Base-by-base conservation (phyloP, 495 filamentous ascomycete species). In the Podospora australis region DNA sequence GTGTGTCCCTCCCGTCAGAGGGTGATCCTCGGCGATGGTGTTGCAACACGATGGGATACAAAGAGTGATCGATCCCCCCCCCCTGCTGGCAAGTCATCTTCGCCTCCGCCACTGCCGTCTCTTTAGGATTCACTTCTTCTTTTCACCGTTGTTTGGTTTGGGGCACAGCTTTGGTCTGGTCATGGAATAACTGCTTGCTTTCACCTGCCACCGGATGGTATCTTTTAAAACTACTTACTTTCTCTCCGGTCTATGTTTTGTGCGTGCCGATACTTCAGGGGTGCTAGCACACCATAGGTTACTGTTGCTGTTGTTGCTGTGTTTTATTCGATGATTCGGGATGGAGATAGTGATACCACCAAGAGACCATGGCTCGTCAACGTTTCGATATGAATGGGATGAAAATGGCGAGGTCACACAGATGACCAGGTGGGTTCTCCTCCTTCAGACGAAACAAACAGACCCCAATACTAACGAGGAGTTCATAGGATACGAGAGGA, bases 311-410 rank as follows among this genome's bases (percentile, higher is more conserved):
- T 46, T 52, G 25, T 39, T 38, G 38, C 53, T 58, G 54, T 56
- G 47, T 50, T 39, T 52, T 30, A 34, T 39, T 23, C 28, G 43
- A 50, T 39, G 41, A 22, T 39, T 25, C 54, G 53, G 47, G 48
- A 66, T 64, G 63, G 63, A 66, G 48, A 60, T 56, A 50, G 54
- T 57, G 45, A 64, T 60, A 52, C 63, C 60, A 20, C 58, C 56
- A 1, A 44, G 60, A 46, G 60, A 60, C 53, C 58, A 62, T 48
- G 60, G 58, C 21, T 50, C 54, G 22, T 55, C 55, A 5, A 59
- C 60, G 22, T 62, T 53, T 34, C 49, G 56, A 24, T 64, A 64
- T 28, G 56, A 54, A 4, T 66, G 56, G 63, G 63, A 66, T 32
- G 60, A 62, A 40, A 62, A 64, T 20, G 58, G 60, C 13, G 63